phyloP scores from a whole-genome alignment of 2,329 filamentous ascomycete species.

The Diaporthe vexans region DNA sequence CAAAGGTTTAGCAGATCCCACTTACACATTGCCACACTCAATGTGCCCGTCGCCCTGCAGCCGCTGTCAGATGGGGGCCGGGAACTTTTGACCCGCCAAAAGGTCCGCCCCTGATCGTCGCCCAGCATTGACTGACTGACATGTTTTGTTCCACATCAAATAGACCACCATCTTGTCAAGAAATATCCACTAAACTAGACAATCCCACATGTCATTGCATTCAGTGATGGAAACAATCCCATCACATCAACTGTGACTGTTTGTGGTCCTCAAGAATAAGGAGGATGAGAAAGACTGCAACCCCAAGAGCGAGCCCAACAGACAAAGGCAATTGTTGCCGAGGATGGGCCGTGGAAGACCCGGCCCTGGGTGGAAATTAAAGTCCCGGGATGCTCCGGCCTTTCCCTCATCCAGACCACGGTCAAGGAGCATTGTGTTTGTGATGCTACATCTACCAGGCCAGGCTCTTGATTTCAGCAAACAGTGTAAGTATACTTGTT shows the following conservation, averaged over 20 bases:
- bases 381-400: constrained; percentile 28
- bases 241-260: background rate
- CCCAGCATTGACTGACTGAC: constrained; percentile 18
- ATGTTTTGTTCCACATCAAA: constrained; percentile 19
- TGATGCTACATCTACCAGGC: background rate
- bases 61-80: constrained; percentile 8
- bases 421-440: background rate
- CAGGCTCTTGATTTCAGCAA: background rate
- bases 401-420: constrained; percentile 1
- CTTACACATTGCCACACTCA: constrained; percentile 30
- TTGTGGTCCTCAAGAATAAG: background rate
- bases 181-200: background rate
- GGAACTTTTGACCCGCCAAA: constrained; percentile 34
- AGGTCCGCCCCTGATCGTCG: constrained; percentile 25
- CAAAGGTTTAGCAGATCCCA: constrained; percentile 31
- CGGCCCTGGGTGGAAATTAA: constrained; percentile 23
- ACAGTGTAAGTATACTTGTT: background rate
- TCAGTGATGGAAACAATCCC: background rate
- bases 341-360: constrained; percentile 8
- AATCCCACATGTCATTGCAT: background rate
- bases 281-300: background rate
- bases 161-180: background rate
- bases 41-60: background rate
- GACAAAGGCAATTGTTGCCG: background rate
- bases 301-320: background rate